A percentile compares a stretch with the other conserved stretches of the same genome.
Conservation (phyloP, 768 basidiomycete species). For the Auriscalpium microsporum region DNA sequence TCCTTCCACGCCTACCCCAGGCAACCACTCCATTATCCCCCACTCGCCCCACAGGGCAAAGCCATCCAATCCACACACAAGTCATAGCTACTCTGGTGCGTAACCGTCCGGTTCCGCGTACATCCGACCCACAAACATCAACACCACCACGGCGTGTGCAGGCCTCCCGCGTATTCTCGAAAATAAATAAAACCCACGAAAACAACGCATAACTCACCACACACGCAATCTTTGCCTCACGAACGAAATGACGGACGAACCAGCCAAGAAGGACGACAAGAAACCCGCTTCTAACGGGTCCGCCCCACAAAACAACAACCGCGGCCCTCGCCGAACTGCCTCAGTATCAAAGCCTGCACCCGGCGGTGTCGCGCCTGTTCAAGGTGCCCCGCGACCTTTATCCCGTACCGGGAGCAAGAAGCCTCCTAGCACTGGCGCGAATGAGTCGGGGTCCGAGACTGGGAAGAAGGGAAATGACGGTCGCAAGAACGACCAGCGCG, state of each 20-base stretch:
- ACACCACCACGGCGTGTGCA: background rate
- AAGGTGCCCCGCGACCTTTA: slow-evolving; percentile 45
- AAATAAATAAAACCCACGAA: slow-evolving; percentile 38
- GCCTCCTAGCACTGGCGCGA: slow-evolving; percentile 27
- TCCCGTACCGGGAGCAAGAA: slow-evolving; percentile 66
- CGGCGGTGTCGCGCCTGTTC: slow-evolving; percentile 18
- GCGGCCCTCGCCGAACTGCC: slow-evolving; percentile 50
- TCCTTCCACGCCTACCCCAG: slow-evolving; percentile 44
- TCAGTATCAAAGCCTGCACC: slow-evolving; percentile 38
- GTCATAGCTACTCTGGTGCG: slow-evolving; percentile 40
- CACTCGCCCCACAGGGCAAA: slow-evolving; percentile 92
- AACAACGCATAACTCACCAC: slow-evolving; percentile 31
- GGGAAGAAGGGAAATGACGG: slow-evolving; percentile 49
- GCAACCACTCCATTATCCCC: slow-evolving; percentile 50
- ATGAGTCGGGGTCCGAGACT: slow-evolving; percentile 66
- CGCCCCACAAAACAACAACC: slow-evolving; percentile 32
- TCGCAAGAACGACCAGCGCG: slow-evolving; percentile 47
- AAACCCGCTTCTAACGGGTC: slow-evolving; percentile 37
- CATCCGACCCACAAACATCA: background rate
- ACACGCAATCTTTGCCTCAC: slow-evolving; percentile 36
- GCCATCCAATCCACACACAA: slow-evolving; percentile 37
- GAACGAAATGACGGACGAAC: slow-evolving; percentile 83
- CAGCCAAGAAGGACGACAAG: slow-evolving; percentile 67
- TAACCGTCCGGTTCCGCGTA: slow-evolving; percentile 6
- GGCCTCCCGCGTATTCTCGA: slow-evolving; percentile 23